Percentiles rank a stretch among this genome's conserved stretches.
Conservation (phyloP, 305 asterid species). For the Euphrasia arctica region DNA sequence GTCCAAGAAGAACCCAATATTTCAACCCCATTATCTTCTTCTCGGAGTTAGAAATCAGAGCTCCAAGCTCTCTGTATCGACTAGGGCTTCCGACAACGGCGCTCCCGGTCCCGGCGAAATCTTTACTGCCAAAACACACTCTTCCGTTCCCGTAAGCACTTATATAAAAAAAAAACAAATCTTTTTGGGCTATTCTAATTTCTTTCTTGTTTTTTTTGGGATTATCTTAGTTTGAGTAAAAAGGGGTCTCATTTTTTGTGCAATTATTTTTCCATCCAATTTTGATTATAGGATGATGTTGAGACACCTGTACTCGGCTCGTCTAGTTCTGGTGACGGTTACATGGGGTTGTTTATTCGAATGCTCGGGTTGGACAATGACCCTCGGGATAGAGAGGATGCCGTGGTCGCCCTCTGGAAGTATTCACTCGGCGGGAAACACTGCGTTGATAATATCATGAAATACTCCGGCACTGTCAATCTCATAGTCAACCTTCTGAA, state of each 20-base stretch:
- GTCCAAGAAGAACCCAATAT: conserved; percentile 20
- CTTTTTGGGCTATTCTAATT: conserved; percentile 20
- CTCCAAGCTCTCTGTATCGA: conserved; percentile 26
- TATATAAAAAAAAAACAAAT: neutral
- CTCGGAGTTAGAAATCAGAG: conserved; percentile 27
- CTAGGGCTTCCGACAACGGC: conserved; percentile 50
- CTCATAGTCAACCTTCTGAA: conserved; percentile 75
- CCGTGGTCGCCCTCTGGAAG: conserved; percentile 73
- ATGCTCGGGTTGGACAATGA: conserved; percentile 87
- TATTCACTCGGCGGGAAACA: conserved; percentile 82
- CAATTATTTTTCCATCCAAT: conserved; percentile 3
- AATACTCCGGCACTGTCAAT: conserved; percentile 54
- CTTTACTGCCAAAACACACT: conserved; percentile 36
- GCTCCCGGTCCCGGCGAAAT: conserved; percentile 45
- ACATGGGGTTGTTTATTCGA: conserved; percentile 62
- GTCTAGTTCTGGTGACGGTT: conserved; percentile 44
- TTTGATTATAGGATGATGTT: conserved; percentile 52
- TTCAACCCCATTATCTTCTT: conserved; percentile 15
- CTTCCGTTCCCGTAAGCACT: conserved; percentile 51
- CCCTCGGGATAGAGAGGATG: conserved; percentile 76
- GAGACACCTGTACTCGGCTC: conserved; percentile 34
- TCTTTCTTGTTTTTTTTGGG: neutral
- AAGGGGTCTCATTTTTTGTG: neutral
- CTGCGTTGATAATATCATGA: conserved; percentile 67
- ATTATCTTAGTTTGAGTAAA: neutral